These are phyloP conservation scores for Aquilaria yunnanensis DNA, from an alignment of 345 rosid genomes.

Conservation along the genomic window DNA sequence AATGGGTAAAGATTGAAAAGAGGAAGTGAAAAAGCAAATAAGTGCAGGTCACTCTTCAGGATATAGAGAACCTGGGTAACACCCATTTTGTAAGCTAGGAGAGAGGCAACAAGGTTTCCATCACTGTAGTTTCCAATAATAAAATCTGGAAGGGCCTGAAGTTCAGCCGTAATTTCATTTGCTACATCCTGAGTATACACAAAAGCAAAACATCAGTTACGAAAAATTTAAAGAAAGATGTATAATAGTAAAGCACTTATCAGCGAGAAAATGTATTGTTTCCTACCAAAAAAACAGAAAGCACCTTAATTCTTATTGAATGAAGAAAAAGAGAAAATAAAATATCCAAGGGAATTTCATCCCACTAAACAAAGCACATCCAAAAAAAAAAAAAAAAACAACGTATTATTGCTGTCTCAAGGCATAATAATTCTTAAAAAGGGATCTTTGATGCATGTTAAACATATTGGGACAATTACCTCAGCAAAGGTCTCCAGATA, in stretches of 20 bases:
- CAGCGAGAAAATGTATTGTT: no score
- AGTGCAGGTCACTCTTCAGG: no score
- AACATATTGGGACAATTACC: slow-evolving; percentile 29
- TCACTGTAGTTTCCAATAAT: slow-evolving; percentile 97
- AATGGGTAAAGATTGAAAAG: no score
- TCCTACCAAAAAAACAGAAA: background rate
- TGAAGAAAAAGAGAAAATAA: background rate
- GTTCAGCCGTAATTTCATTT: slow-evolving; percentile 77
- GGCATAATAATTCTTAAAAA: background rate
- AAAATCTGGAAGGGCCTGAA: slow-evolving; percentile 87
- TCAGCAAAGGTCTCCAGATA: slow-evolving; percentile 83
- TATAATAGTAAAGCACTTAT: no score
- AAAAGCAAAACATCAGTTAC: slow-evolving; percentile 1
- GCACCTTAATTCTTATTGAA: background rate
- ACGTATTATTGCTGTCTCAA: background rate
- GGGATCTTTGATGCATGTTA: no score
- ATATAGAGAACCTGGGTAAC: slow-evolving; percentile 62
- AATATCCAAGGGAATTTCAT: no score
- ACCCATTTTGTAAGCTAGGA: slow-evolving; percentile 91
- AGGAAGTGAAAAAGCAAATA: no score
- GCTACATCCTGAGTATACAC: slow-evolving; percentile 66
- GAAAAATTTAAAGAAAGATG: no score
- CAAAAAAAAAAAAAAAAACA: background rate
- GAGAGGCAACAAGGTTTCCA: slow-evolving; percentile 95
- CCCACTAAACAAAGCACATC: background rate